Conservation (phyloP, 352 stramenopile genomes). For the Thalassiosira oceanica region DNA sequence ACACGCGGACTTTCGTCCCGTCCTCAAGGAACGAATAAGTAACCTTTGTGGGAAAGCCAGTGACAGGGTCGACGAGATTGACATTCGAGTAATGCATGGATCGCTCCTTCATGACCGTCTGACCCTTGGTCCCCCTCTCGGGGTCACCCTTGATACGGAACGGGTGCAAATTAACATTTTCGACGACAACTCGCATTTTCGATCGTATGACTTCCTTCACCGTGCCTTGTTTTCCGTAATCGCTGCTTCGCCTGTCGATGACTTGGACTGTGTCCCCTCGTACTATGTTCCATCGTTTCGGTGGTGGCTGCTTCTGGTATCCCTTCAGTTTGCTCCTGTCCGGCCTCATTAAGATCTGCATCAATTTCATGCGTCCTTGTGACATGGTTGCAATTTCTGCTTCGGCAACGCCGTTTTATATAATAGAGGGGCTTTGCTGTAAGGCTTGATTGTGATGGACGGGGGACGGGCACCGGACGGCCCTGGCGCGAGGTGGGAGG, state of each 20-base stretch:
- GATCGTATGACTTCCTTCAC: constrained; percentile 66
- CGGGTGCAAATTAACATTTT: constrained; percentile 74
- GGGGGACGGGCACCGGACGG: no score
- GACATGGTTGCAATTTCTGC: constrained; percentile 50
- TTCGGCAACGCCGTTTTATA: no score
- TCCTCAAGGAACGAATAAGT: constrained; percentile 85
- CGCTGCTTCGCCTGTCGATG: constrained; percentile 68
- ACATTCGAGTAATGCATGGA: constrained; percentile 80
- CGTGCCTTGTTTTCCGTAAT: constrained; percentile 76
- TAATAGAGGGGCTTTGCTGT: no score
- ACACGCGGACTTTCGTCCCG: constrained; percentile 92
- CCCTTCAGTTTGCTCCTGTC: constrained; percentile 32
- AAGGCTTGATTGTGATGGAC: no score
- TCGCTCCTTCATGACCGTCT: constrained; percentile 52
- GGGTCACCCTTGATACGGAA: constrained; percentile 65
- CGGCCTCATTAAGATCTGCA: constrained; percentile 39
- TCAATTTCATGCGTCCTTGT: constrained; percentile 37
- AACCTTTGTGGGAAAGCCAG: constrained; percentile 70
- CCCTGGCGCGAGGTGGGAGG: no score
- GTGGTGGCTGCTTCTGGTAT: constrained; percentile 24
- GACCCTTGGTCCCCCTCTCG: constrained; percentile 54
- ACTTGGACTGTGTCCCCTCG: constrained; percentile 81
- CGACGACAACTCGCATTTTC: constrained; percentile 70
- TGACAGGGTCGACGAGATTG: constrained; percentile 79
- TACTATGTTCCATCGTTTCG: constrained; percentile 72